Conservation (phyloP, 352 stramenopile genomes). For the Phytophthora aleatoria region DNA sequence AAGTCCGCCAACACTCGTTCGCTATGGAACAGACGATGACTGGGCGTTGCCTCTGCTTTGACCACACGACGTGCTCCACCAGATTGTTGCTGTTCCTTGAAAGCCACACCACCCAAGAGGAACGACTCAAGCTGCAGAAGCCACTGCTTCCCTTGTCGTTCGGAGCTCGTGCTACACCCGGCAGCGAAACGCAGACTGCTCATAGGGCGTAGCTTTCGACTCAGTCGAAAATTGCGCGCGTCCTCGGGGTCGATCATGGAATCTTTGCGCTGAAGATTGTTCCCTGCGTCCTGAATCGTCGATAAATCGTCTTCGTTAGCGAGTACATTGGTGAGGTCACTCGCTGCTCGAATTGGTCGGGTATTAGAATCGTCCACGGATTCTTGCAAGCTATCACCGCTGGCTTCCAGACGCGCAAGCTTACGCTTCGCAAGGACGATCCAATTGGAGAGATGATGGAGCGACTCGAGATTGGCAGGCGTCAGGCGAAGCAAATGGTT, state of each 20-base stretch:
- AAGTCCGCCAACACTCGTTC: constrained; percentile 77
- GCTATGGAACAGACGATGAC: constrained; percentile 83
- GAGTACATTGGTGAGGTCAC: constrained; percentile 50
- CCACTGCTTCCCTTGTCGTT: constrained; percentile 65
- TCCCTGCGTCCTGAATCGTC: neutral
- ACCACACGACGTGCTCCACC: neutral
- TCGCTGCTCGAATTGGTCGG: constrained; percentile 42
- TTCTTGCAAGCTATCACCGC: constrained; percentile 15
- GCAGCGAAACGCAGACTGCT: constrained; percentile 82
- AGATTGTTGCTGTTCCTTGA: constrained; percentile 34
- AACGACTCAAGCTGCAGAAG: constrained; percentile 76
- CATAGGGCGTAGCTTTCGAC: constrained; percentile 79
- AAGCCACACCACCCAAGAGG: constrained; percentile 56
- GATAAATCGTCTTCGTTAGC: constrained; percentile 44
- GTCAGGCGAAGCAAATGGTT: constrained; percentile 39
- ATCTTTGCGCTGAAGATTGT: constrained; percentile 30
- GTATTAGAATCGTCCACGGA: constrained; percentile 27
- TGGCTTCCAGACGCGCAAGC: constrained; percentile 57
- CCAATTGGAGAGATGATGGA: constrained; percentile 83
- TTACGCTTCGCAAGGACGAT: constrained; percentile 79
- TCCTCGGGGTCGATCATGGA: constrained; percentile 39
- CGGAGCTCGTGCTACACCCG: constrained; percentile 52
- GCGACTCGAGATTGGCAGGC: constrained; percentile 72
- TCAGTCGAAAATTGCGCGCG: constrained; percentile 61
- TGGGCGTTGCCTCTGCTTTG: constrained; percentile 43